Conservation (phyloP, 192 early-diverging fungal species). For the Dissophora ornata region DNA sequence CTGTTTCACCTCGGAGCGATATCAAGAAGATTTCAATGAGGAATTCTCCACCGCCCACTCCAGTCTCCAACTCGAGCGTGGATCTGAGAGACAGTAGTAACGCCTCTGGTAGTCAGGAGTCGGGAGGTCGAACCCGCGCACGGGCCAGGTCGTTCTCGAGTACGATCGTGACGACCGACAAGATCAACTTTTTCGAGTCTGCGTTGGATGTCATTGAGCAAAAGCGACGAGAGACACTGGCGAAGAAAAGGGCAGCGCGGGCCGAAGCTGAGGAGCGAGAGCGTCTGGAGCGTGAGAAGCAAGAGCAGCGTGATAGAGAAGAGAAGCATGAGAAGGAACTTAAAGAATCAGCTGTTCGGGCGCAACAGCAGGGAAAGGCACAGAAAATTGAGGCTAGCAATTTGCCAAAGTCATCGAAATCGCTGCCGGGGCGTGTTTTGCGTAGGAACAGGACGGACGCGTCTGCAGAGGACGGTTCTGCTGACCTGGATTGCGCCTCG, state of each 20-base stretch:
- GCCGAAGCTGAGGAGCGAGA: conserved; percentile 10
- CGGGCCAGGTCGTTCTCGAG: conserved; percentile 23
- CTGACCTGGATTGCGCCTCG: conserved; percentile 45
- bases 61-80: neutral
- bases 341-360: neutral
- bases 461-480: conserved; percentile 10
- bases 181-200: conserved; percentile 31
- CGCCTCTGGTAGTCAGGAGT: neutral
- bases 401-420: conserved; percentile 43
- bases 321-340: conserved; percentile 7
- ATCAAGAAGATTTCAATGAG: neutral
- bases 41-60: neutral
- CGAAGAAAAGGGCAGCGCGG: conserved; percentile 14
- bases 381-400: conserved; percentile 48
- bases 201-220: conserved; percentile 19
- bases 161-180: conserved; percentile 15
- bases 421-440: conserved; percentile 44
- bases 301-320: conserved; percentile 5
- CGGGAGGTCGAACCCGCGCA: conserved; percentile 14
- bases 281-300: conserved; percentile 6
- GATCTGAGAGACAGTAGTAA: neutral
- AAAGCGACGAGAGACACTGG: conserved; percentile 28
- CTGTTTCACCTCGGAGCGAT: neutral
- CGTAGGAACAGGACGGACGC: conserved; percentile 13
- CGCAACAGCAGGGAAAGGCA: conserved; percentile 23